phyloP scores from a whole-genome alignment of 2,329 filamentous ascomycete genomes.

The Epichloe bromicola region DNA sequence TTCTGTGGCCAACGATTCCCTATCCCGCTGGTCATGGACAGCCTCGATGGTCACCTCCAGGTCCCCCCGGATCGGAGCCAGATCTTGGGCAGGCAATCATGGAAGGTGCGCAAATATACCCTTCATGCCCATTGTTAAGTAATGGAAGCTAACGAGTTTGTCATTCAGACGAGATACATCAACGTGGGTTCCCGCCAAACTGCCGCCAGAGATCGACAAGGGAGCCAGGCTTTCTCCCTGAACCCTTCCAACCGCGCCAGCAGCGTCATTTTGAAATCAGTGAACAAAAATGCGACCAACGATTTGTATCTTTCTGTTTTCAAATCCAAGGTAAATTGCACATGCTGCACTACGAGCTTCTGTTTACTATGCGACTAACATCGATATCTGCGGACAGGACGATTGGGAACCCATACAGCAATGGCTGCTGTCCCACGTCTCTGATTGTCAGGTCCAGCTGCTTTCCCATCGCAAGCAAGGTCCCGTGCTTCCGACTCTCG shows the following conservation, averaged over 20 bases:
- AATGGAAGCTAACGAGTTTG: conserved; percentile 6
- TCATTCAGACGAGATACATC: conserved; percentile 42
- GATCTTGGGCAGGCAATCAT: conserved; percentile 36
- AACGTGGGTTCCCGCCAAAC: conserved; percentile 32
- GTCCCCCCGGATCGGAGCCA: conserved; percentile 37
- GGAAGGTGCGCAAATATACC: conserved; percentile 33
- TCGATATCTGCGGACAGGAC: conserved; percentile 19
- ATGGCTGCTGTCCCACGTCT: conserved; percentile 37
- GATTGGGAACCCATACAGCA: conserved; percentile 42
- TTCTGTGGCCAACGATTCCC: conserved; percentile 1
- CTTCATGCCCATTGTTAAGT: background rate
- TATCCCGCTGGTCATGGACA: conserved; percentile 19
- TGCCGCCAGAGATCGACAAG: conserved; percentile 20
- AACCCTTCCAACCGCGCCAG: conserved; percentile 25
- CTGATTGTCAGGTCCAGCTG: conserved; percentile 45
- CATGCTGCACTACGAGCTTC: background rate
- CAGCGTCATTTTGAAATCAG: conserved; percentile 24
- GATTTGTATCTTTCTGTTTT: conserved; percentile 39
- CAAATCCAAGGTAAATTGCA: conserved; percentile 37
- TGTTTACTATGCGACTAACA: background rate
- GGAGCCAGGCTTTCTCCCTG: conserved; percentile 26
- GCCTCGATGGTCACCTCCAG: conserved; percentile 33
- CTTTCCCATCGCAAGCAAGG: conserved; percentile 49
- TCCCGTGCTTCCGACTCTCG: conserved; percentile 44
- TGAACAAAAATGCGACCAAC: conserved; percentile 23